Evolutionary conservation across 306 rosid genomes (phyloP), one percentile per base, ranked within the genome.

Genomic region (Gillenia trifoliata): DNA sequence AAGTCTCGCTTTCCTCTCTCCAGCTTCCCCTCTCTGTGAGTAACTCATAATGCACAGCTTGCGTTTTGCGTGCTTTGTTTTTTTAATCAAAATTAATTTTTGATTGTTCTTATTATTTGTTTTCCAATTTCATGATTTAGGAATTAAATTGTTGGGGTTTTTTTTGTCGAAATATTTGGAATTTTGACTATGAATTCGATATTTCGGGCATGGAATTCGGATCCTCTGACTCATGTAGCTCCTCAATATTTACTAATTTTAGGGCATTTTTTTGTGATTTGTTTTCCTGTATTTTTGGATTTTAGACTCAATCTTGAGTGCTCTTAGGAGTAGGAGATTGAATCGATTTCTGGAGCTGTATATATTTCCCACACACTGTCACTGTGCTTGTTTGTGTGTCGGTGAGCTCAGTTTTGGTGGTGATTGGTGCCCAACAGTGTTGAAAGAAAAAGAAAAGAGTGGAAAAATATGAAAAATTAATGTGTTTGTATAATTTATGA

Each of bases 241-340:
- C 52, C 34, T 36, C 29, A 16, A 65, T 72, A 26, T 33, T 71
- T 47, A 43, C 83, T 82, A 45, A 79, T 70, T 59, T 82, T 75
- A 57, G 86, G 80, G 71, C 52, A 57, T 73, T 70, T 41, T 36
- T 63, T 28, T 0, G 3, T 40, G n/a, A 15, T 30, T 11, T 25
- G 9, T 16, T 20, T 1, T 40, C 6, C 67, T 31, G 2, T 5
- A 0, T 47, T 47, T 64, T 72, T 28, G 30, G 40, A 25, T 74
- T 80, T 65, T 66, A 55, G 84, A 72, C 83, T 83, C 59, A 55
- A 81, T 79, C 80, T 33, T 61, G 25, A 50, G 76, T 52, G 34
- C 70, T 87, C 84, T 56, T 34, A 76, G 75, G 64, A 49, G 56
- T 72, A 72, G 80, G 85, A 80, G 77, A 73, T 82, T 76, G 76